Conservation (phyloP, 352 stramenopile species). For the Globisporangium abappressorium region DNA sequence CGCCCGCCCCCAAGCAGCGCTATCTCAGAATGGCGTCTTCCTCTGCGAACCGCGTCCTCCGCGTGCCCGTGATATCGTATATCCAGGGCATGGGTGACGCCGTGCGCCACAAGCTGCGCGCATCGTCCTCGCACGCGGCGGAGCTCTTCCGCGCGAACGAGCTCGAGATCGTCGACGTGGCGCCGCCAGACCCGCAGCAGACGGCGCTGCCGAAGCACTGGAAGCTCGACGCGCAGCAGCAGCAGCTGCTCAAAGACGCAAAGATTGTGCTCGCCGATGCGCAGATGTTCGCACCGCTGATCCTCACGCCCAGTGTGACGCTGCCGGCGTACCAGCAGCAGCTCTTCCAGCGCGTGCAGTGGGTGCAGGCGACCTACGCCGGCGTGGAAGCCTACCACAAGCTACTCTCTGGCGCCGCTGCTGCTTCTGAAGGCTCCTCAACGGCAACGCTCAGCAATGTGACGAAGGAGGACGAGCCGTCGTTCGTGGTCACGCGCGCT, state of each 20-base stretch:
- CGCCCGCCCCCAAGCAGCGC: neutral
- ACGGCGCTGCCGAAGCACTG: conserved; percentile 20
- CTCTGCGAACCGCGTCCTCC: conserved; percentile 19
- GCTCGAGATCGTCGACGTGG: conserved; percentile 48
- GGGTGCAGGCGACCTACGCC: conserved; percentile 65
- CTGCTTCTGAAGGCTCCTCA: neutral
- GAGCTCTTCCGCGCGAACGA: conserved; percentile 36
- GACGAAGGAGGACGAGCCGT: conserved; percentile 12
- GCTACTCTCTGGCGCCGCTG: conserved; percentile 13
- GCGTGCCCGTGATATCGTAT: conserved; percentile 53
- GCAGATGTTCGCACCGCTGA: conserved; percentile 35
- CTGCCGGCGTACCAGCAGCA: conserved; percentile 26
- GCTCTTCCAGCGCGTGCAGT: conserved; percentile 41
- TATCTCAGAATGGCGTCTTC: conserved; percentile 5
- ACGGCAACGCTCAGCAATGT: conserved; percentile 12
- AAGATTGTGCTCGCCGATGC: conserved; percentile 51
- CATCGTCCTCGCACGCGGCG: conserved; percentile 25
- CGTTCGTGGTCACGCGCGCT: conserved; percentile 53
- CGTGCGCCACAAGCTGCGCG: conserved; percentile 32
- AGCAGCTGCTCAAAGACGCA: conserved; percentile 36
- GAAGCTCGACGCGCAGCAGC: conserved; percentile 32
- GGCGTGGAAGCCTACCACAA: conserved; percentile 54
- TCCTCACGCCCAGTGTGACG: conserved; percentile 26
- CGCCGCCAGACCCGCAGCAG: conserved; percentile 17
- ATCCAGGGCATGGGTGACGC: conserved; percentile 41